A percentile compares a stretch with the other conserved stretches of the same genome.
phyloP scores from a whole-genome alignment of 495 filamentous ascomycete genomes.

The Aspergillus funiculosus region DNA sequence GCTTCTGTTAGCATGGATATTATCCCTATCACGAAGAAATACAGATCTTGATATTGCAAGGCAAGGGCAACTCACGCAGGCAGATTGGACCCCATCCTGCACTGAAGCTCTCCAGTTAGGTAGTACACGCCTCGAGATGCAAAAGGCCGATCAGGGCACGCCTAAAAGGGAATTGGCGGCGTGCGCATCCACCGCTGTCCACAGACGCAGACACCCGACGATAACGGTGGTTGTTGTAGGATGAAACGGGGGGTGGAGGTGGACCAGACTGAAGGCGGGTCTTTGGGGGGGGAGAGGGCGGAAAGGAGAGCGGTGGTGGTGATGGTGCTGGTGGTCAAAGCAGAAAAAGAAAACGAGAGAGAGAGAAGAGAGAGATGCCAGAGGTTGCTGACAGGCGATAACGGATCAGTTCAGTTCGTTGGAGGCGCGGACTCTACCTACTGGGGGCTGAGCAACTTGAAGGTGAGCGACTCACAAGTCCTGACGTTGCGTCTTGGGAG shows the following conservation, averaged over 20 bases:
- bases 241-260: slow-evolving; percentile 10
- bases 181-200: slow-evolving; percentile 40
- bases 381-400: slow-evolving; percentile 13
- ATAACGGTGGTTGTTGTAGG: slow-evolving; percentile 9
- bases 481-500: slow-evolving; percentile 25
- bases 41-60: slow-evolving; percentile 9
- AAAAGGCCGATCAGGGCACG: slow-evolving; percentile 41
- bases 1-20: slow-evolving; percentile 26
- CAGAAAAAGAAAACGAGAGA: slow-evolving; percentile 21
- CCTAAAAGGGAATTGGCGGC: slow-evolving; percentile 30
- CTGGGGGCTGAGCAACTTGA: slow-evolving; percentile 28
- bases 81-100: slow-evolving; percentile 55
- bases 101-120: slow-evolving; percentile 24
- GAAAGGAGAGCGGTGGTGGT: slow-evolving; percentile 10
- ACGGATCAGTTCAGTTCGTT: slow-evolving; percentile 16
- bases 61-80: slow-evolving; percentile 44
- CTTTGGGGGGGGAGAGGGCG: slow-evolving; percentile 8
- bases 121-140: slow-evolving; percentile 28
- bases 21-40: background rate
- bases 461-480: slow-evolving; percentile 13
- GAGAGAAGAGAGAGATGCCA: slow-evolving; percentile 22
- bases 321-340: slow-evolving; percentile 14
- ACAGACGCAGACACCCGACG: slow-evolving; percentile 21
- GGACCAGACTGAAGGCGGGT: slow-evolving; percentile 11
- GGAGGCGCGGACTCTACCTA: slow-evolving; percentile 20